Evolutionary conservation across 345 rosid species (phyloP), one percentile per base, ranked within the genome.

Genomic region (Gossypium bickii): DNA sequence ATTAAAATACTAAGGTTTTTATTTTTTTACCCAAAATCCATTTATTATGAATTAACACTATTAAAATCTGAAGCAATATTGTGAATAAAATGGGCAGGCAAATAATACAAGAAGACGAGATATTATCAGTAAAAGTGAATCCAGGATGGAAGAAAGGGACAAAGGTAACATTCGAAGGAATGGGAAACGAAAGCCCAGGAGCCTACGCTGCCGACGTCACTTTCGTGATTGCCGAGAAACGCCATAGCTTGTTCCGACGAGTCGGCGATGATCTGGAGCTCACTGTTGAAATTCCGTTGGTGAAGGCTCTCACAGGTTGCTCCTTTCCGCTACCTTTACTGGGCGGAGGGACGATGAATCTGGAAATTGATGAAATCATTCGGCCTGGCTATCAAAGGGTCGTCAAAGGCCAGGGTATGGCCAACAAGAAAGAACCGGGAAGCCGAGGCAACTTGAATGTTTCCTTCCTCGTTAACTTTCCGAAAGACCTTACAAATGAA

Each of bases 61-160:
- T 17, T 59, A 24, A 59, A 58, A 25, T 34, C 64, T 12, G 64
- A 60, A 25, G 27, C 27, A 34, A 49, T 52, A 20, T 13, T 15
- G 49, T 2, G 41, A 34, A 34, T 57, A 12, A 6, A 27, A 34
- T 56, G 38, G 20, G 73, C 83, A 89, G 92, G 80, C 81, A 85
- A 58, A 41, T 81, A 66, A 65, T 78, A 5, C 81, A 91, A 77
- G 90, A 91, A 67, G 94, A 89, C 71, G 97, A 94, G 78, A 58
- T 78, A 1, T 76, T 92, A 43, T 85, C 86, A 4, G 86, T 93
- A 70, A 80, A 89, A 75, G 93, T 93, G 78, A 89, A 90, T 83
- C 86, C 98, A 2, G 98, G 97, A 63, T 93, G 97, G 98, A 92
- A 82, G 78, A 81, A 77, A 15, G 97, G 97, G 52, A 93, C 96